Base-by-base conservation (phyloP, 495 filamentous ascomycete genomes). In the Aspergillus kassunensis region DNA sequence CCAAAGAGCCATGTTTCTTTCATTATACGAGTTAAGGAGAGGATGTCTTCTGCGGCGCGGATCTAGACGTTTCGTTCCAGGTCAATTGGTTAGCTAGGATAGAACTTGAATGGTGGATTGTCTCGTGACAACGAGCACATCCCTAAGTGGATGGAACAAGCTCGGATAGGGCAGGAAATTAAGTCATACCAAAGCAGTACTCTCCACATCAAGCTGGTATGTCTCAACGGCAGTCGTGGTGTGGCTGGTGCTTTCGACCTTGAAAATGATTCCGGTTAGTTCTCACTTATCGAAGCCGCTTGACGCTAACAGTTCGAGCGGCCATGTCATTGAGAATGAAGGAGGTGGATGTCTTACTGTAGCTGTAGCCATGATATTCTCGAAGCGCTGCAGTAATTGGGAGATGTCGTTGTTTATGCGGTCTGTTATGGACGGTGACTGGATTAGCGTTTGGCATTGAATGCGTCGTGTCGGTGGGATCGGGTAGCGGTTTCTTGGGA, bases 1-100 rank as follows among this genome's bases (percentile, higher is more conserved):
- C 86, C 86, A 58, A 86, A 87, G 20, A 88, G 69, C 86, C 86
- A 89, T n/a, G 80, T 74, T 58, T 89, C 86, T 65, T 89, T 87
- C 70, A 89, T 69, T 6, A 73, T 68, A 12, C 85, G 76, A 27
- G 79, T 85, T 12, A 89, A 60, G 10, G 75, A 71, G 31, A 87
- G 70, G 18, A 86, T 63, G 44, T 89, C 84, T 65, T 89, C 86
- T 9, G 80, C 80, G 11, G 82, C 76, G 37, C 81, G 80, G 58
- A 86, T 74, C 84, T 87, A n/a, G n/a, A n/a, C n/a, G 31, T 43
- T 30, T 43, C 24, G 19, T 47, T 47, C n/a, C n/a, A 33, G 25
- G n/a, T 13, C n/a, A 36, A 19, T 16, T 16, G 5, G 15, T 36
- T 36, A 36, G 34, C 34, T 4, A 27, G 31, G 21, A 41, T 24